These are phyloP conservation scores for Favolaschia claudopus DNA, from an alignment of 768 basidiomycete genomes.

Conservation along the genomic window DNA sequence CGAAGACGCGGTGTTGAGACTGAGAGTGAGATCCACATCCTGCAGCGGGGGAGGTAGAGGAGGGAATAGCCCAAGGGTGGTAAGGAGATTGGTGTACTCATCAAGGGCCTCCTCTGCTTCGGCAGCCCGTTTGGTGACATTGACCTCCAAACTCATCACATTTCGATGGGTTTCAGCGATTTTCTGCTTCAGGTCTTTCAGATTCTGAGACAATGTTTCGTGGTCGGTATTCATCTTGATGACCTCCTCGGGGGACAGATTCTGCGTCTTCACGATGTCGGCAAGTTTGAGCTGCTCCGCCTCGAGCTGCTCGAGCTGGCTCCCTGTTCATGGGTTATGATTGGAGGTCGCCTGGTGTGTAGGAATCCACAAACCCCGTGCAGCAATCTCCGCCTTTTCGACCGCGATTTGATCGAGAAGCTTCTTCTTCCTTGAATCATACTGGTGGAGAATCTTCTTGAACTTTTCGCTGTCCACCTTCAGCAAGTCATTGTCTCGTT, in stretches of 20 bases:
- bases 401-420: conserved; percentile 70
- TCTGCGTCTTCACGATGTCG: conserved; percentile 82
- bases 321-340: conserved; percentile 45
- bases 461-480: conserved; percentile 82
- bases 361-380: conserved; percentile 52
- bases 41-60: conserved; percentile 75
- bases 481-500: conserved; percentile 68
- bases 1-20: conserved; percentile 80
- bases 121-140: conserved; percentile 78
- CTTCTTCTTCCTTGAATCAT: conserved; percentile 73
- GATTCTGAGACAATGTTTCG: conserved; percentile 73
- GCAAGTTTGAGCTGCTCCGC: conserved; percentile 69
- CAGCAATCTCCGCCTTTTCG: conserved; percentile 69
- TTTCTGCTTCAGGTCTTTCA: conserved; percentile 81
- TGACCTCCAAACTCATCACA: conserved; percentile 84
- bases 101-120: conserved; percentile 85
- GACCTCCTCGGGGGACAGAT: conserved; percentile 92
- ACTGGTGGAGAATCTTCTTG: conserved; percentile 74
- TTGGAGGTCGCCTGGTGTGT: background rate
- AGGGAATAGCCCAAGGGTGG: conserved; percentile 79
- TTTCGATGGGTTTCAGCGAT: conserved; percentile 75
- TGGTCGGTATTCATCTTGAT: conserved; percentile 90
- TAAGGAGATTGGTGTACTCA: conserved; percentile 77
- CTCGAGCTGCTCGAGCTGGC: conserved; percentile 68
- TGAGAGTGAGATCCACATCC: conserved; percentile 78